Conservation (phyloP, 2,329 filamentous ascomycete genomes). For the Colletotrichum filicis region DNA sequence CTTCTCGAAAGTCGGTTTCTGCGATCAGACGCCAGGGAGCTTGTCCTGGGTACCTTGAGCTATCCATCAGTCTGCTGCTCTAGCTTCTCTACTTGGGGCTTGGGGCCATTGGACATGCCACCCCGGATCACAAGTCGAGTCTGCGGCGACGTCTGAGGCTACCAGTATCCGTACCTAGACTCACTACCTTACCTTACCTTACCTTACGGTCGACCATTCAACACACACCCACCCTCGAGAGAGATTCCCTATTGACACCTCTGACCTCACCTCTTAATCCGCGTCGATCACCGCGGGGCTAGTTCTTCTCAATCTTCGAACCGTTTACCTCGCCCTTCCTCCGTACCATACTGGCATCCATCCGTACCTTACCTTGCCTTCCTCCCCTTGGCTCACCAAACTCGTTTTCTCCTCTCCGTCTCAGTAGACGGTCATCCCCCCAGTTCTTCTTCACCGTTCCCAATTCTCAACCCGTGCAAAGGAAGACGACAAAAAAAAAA, state of each 20-base stretch:
- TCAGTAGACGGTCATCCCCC: slow-evolving; percentile 4
- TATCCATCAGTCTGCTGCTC: slow-evolving; percentile 13
- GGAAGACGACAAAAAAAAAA: slow-evolving; percentile 20
- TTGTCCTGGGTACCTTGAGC: slow-evolving; percentile 33
- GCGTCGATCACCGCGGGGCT: slow-evolving; percentile 35
- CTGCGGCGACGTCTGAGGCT: slow-evolving; percentile 32
- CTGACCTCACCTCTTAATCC: slow-evolving; percentile 33
- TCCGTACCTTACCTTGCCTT: too few relatives aligned
- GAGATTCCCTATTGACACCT: slow-evolving; percentile 32
- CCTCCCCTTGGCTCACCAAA: neutral
- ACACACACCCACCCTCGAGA: slow-evolving; percentile 31
- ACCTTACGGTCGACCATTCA: slow-evolving; percentile 9
- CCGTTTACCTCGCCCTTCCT: slow-evolving; percentile 14
- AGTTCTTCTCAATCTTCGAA: neutral
- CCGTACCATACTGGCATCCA: neutral
- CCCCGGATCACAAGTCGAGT: slow-evolving; percentile 31
- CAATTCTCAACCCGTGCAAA: slow-evolving; percentile 1
- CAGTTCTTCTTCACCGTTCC: slow-evolving; percentile 30
- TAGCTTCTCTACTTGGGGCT: slow-evolving; percentile 19
- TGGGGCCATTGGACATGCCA: slow-evolving; percentile 28
- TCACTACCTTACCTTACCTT: too few relatives aligned
- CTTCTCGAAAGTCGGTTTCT: slow-evolving; percentile 33
- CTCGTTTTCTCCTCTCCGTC: neutral
- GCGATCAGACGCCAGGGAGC: slow-evolving; percentile 29
- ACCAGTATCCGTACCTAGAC: neutral